Evolutionary conservation across 345 rosid species (phyloP).

Genomic region (Linum usitatissimum): DNA sequence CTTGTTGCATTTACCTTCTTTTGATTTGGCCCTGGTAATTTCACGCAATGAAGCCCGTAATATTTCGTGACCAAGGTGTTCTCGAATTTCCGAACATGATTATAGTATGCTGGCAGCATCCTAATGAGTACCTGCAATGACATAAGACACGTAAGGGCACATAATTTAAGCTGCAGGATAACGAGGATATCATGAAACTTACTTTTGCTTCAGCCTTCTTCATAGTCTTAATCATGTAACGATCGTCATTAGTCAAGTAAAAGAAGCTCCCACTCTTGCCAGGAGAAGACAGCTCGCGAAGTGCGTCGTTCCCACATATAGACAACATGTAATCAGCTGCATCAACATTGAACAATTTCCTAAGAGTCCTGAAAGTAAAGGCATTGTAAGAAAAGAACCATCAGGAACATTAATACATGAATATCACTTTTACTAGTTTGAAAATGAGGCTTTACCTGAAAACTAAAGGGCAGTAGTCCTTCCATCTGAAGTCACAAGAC

Average conservation of each 20-base stretch:
- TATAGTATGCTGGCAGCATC: slow-evolving; percentile 92
- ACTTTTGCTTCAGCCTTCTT: slow-evolving; percentile 72
- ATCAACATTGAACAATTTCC: slow-evolving; percentile 56
- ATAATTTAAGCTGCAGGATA: no score
- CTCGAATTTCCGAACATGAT: slow-evolving; percentile 78
- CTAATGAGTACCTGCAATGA: slow-evolving; percentile 66
- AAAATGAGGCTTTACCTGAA: slow-evolving; percentile 37
- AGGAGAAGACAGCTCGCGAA: slow-evolving; percentile 61
- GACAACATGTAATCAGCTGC: slow-evolving; percentile 62
- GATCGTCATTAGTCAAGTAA: slow-evolving; percentile 61
- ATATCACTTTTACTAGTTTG: background rate
- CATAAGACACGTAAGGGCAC: background rate
- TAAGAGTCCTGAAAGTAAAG: slow-evolving; percentile 32
- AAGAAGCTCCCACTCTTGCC: slow-evolving; percentile 71
- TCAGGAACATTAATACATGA: background rate
- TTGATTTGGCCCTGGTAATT: slow-evolving; percentile 62
- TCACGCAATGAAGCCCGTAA: slow-evolving; percentile 92
- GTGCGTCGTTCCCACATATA: slow-evolving; percentile 61
- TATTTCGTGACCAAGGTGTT: slow-evolving; percentile 85
- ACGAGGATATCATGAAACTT: slow-evolving; percentile 6
- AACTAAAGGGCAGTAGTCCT: slow-evolving; percentile 72
- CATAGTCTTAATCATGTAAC: slow-evolving; percentile 65
- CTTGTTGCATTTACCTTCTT: slow-evolving; percentile 47
- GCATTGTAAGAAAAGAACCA: background rate
- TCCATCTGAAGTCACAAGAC: slow-evolving; percentile 62